phyloP scores from a whole-genome alignment of 495 filamentous ascomycete genomes.

The Aspergillus conjunctus region DNA sequence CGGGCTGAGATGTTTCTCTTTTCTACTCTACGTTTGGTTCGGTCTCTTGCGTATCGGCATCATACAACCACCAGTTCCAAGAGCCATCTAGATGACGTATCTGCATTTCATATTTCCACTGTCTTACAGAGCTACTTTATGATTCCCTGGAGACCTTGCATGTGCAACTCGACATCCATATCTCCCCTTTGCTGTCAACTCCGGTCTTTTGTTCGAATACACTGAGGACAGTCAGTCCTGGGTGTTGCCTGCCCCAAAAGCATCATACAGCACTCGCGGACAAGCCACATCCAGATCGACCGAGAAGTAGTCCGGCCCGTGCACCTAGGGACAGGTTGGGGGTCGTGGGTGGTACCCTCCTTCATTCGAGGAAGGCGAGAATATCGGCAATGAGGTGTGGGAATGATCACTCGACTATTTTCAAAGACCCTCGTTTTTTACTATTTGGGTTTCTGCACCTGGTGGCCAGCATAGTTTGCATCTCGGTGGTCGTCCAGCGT shows the following conservation, averaged over 20 bases:
- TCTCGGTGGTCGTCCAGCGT: slow-evolving; percentile 24
- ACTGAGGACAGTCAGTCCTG: neutral
- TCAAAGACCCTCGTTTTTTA: slow-evolving; percentile 18
- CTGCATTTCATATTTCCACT: neutral
- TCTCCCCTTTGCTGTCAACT: neutral
- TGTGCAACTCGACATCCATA: neutral
- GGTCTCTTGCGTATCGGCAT: neutral
- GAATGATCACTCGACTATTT: slow-evolving; percentile 21
- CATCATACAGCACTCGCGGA: neutral
- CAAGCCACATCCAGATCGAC: neutral
- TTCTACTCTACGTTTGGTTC: neutral
- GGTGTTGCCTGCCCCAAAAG: neutral
- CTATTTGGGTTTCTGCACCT: slow-evolving; percentile 24
- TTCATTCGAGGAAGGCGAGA: slow-evolving; percentile 9
- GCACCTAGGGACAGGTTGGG: neutral
- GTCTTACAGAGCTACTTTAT: neutral
- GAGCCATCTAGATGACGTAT: neutral
- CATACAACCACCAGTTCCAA: neutral
- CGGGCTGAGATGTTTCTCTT: neutral
- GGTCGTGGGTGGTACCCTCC: slow-evolving; percentile 5
- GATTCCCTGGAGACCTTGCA: neutral
- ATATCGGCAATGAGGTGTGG: slow-evolving; percentile 23
- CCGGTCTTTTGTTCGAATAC: neutral
- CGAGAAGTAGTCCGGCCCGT: neutral
- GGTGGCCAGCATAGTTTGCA: slow-evolving; percentile 24